A percentile compares a stretch with the other conserved stretches of the same genome.
These are phyloP conservation scores for Trichoderma parareesei DNA, from an alignment of 495 filamentous ascomycete species.

Conservation along the genomic window DNA sequence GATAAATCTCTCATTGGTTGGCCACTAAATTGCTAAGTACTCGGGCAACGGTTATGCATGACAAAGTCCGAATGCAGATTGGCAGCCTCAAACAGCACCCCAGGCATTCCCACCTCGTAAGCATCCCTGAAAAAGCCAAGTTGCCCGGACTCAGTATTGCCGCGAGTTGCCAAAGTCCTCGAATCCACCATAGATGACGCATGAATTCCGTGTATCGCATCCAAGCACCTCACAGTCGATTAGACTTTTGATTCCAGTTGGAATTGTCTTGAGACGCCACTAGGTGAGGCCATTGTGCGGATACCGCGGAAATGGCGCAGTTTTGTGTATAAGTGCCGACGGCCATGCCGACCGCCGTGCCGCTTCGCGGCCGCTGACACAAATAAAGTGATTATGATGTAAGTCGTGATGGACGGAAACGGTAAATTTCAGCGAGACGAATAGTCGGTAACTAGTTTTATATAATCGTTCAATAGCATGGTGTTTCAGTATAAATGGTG, in stretches of 20 bases:
- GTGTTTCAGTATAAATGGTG: background rate
- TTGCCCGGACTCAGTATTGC: background rate
- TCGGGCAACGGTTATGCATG: too few species aligned
- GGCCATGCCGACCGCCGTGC: background rate
- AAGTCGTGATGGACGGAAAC: background rate
- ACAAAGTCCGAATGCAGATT: too few species aligned
- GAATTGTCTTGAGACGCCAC: background rate
- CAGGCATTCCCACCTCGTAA: too few species aligned
- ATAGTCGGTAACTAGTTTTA: background rate
- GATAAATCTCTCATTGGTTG: too few species aligned
- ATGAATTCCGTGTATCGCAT: background rate
- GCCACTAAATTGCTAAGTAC: too few species aligned
- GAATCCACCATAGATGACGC: background rate
- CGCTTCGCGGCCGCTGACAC: background rate
- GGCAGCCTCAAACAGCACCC: too few species aligned
- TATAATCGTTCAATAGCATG: too few species aligned
- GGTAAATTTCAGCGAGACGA: background rate
- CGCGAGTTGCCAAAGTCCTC: background rate
- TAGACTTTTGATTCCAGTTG: background rate
- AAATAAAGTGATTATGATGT: background rate
- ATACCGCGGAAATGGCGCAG: slow-evolving; percentile 7
- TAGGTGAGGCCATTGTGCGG: background rate
- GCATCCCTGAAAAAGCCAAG: background rate
- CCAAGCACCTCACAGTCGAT: background rate
- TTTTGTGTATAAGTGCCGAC: background rate